Conservation (phyloP, 2,329 filamentous ascomycete genomes). For the Curvularia lunata region DNA sequence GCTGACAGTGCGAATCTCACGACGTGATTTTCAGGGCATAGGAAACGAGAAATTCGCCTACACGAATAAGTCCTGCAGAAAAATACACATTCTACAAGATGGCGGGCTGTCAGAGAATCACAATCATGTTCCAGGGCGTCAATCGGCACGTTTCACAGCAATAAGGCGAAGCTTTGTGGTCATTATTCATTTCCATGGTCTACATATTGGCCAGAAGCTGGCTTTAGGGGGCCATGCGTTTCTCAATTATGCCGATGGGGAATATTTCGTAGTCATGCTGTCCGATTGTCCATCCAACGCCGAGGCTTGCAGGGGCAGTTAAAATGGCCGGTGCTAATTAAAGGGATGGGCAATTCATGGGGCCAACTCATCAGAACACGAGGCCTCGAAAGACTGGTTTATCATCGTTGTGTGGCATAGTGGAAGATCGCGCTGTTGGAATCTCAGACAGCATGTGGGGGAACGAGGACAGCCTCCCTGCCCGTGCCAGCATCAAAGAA, state of each 20-base stretch:
- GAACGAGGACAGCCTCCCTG: not conserved
- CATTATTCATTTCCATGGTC: conserved; percentile 30
- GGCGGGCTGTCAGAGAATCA: not conserved
- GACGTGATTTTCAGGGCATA: not conserved
- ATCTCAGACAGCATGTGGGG: conserved; percentile 1
- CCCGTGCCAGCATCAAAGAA: not conserved
- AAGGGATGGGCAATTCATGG: conserved; percentile 5
- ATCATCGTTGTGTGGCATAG: not conserved
- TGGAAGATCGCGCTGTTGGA: conserved; percentile 2
- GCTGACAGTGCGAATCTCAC: not conserved
- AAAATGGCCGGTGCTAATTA: conserved; percentile 23
- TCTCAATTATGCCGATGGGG: conserved; percentile 20
- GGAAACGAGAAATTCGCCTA: not conserved
- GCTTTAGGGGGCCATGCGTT: conserved; percentile 9
- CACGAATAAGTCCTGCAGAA: not conserved
- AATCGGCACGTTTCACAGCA: not conserved
- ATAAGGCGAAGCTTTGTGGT: conserved; percentile 1
- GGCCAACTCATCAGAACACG: not conserved
- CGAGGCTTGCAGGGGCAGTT: conserved; percentile 21
- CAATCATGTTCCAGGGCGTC: not conserved
- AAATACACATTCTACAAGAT: not conserved
- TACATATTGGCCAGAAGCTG: conserved; percentile 17
- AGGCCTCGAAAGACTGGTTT: not conserved
- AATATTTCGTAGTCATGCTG: conserved; percentile 26
- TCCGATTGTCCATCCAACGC: conserved; percentile 29